Percentiles rank a stretch among this genome's conserved stretches.
phyloP scores from a whole-genome alignment of 768 basidiomycete genomes.

The Roridomyces roridus region DNA sequence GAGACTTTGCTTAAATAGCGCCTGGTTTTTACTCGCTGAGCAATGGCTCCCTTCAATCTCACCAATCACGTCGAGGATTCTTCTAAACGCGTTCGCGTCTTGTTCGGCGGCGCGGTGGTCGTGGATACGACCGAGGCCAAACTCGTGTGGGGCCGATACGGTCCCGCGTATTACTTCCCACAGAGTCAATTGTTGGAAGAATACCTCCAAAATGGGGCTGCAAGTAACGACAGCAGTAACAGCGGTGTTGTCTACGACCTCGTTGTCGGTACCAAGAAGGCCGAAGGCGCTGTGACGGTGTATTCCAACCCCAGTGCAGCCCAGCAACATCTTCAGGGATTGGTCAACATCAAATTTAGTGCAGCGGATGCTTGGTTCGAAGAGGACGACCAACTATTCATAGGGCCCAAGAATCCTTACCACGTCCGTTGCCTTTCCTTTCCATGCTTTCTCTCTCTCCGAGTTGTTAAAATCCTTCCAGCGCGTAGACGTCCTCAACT shows the following conservation, averaged over 20 bases:
- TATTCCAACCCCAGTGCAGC: slow-evolving; percentile 26
- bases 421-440: too few relatives aligned
- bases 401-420: too few relatives aligned
- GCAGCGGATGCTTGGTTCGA: too few relatives aligned
- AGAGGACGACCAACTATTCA: too few relatives aligned
- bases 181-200: slow-evolving; percentile 49
- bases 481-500: slow-evolving; percentile 67
- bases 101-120: slow-evolving; percentile 56
- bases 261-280: slow-evolving; percentile 36
- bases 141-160: slow-evolving; percentile 60
- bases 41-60: slow-evolving; percentile 12
- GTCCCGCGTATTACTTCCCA: slow-evolving; percentile 63
- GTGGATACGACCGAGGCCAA: slow-evolving; percentile 64
- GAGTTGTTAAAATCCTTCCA: too few relatives aligned
- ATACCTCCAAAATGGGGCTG: slow-evolving; percentile 35
- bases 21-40: background rate
- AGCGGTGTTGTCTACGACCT: slow-evolving; percentile 52
- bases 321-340: slow-evolving; percentile 46
- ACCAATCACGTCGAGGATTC: slow-evolving; percentile 50
- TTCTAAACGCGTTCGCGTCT: slow-evolving; percentile 57
- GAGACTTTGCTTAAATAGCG: background rate
- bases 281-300: slow-evolving; percentile 43
- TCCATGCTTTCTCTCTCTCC: too few relatives aligned
- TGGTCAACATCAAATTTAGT: too few relatives aligned
- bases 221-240: slow-evolving; percentile 28